Evolutionary conservation across 1,284 basidiomycete genomes (phyloP), one percentile per base, ranked within the genome.

Genomic region (Rhodotorula sp.): DNA sequence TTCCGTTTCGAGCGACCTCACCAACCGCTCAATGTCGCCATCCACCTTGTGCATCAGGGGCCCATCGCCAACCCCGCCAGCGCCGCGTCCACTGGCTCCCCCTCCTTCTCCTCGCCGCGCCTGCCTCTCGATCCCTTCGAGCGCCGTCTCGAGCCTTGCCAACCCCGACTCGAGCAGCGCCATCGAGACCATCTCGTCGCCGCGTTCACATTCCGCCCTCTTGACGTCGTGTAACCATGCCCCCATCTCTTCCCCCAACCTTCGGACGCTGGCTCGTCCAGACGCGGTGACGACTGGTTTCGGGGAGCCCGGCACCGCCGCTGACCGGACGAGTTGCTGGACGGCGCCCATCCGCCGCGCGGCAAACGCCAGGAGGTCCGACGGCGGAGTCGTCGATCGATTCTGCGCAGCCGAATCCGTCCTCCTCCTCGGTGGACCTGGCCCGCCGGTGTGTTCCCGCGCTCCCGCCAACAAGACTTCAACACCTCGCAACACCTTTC

Each of bases 131-230:
- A 21, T 23, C 15, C 26, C 12, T 10, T 12, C 26, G 56, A 57
- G 28, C 26, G 47, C 26, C 45, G 7, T 21, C 12, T 68, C 63
- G 45, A 67, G 47, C 34, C 59, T 34, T 15, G 55, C 49, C 26
- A 68, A 23, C 4, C 60, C 67, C 14, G 57, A 61, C 55, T 72
- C 68, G 38, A 71, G 62, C 31, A 71, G 45, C 23, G 70, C 70
- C 14, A 71, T 28, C 48, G 66, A 65, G 23, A 71, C 69, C n/a
- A 66, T 23, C 18, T 66, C 66, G 43, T 45, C 54, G 31, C 54
- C 58, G 26, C 49, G 62, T 43, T 57, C 45, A 26, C 55, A 47
- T 23, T 68, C 70, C 16, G 66, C 63, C 14, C 23, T 19, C 18
- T 34, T 28, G 23, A 72, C 16, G 49, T 67, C 55, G 15, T 55